These are phyloP conservation scores for Candida frijolesensis DNA, from an alignment of 1,139 yeast genomes.

Conservation along the genomic window DNA sequence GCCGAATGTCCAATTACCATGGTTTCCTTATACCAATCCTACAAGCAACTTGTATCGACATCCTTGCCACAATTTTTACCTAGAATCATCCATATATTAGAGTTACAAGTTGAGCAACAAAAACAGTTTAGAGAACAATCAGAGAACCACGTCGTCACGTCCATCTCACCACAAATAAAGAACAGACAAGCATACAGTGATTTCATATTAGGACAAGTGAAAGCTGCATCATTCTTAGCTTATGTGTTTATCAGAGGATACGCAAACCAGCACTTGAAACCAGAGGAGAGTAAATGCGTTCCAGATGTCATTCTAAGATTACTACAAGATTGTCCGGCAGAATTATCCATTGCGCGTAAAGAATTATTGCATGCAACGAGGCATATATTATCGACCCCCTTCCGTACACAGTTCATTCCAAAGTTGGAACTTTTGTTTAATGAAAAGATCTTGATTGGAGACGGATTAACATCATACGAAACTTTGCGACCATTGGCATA, in stretches of 20 bases:
- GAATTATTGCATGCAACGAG: constrained; percentile 93
- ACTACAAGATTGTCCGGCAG: constrained; percentile 96
- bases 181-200: constrained; percentile 86
- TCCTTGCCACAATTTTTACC: constrained; percentile 82
- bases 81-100: constrained; percentile 72
- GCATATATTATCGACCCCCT: constrained; percentile 88
- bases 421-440: constrained; percentile 84
- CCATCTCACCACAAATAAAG: constrained; percentile 64
- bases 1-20: constrained; percentile 98
- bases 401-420: constrained; percentile 79
- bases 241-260: constrained; percentile 87
- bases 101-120: constrained; percentile 67
- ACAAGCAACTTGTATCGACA: constrained; percentile 71
- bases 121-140: constrained; percentile 53
- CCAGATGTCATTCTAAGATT: constrained; percentile 88
- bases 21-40: constrained; percentile 87
- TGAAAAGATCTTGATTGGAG: constrained; percentile 86
- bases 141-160: constrained; percentile 54
- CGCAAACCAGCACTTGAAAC: constrained; percentile 63
- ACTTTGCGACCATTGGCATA: constrained; percentile 89
- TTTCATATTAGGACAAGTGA: constrained; percentile 91
- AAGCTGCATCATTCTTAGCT: constrained; percentile 93
- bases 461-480: constrained; percentile 88
- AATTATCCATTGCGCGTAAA: constrained; percentile 86
- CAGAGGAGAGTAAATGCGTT: constrained; percentile 65